Evolutionary conservation across 2,329 filamentous ascomycete genomes (phyloP).

Genomic region (Cytospora piceicola): DNA sequence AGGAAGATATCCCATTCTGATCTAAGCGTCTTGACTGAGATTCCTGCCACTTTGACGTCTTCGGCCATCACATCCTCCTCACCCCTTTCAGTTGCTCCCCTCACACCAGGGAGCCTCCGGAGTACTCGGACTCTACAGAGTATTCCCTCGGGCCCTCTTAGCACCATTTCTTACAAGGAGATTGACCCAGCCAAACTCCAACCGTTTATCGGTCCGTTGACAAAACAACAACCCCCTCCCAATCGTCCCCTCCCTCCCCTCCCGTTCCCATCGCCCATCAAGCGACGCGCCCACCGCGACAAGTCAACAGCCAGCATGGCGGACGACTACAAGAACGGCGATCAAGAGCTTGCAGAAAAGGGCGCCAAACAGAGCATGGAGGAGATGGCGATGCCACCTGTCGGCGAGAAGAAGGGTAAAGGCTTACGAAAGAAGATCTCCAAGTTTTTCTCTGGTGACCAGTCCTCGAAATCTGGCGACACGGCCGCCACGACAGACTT

Average conservation of each 20-base stretch:
- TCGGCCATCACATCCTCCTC: slow-evolving; percentile 13
- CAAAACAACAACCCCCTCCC: slow-evolving; percentile 20
- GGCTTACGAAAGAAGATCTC: slow-evolving; percentile 28
- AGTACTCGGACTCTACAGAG: neutral
- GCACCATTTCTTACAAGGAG: neutral
- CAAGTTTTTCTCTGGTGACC: slow-evolving; percentile 19
- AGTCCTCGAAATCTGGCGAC: slow-evolving; percentile 3
- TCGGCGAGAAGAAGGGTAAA: slow-evolving; percentile 9
- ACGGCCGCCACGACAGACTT: slow-evolving; percentile 1
- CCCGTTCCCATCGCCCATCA: slow-evolving; percentile 9
- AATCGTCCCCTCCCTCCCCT: slow-evolving; percentile 11
- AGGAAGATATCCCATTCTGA: neutral
- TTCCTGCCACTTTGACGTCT: slow-evolving; percentile 6
- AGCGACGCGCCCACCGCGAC: neutral
- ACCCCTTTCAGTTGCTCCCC: slow-evolving; percentile 6
- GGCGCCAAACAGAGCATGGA: neutral
- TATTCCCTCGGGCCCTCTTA: slow-evolving; percentile 11
- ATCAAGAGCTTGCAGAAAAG: neutral
- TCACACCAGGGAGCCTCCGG: neutral
- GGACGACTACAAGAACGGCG: neutral
- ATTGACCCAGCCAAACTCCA: slow-evolving; percentile 8
- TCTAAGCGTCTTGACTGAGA: neutral
- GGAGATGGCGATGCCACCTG: neutral
- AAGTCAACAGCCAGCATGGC: neutral
- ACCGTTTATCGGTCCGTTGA: slow-evolving; percentile 19